phyloP scores from a whole-genome alignment of 2,329 filamentous ascomycete species.

The Penicillium sp. region DNA sequence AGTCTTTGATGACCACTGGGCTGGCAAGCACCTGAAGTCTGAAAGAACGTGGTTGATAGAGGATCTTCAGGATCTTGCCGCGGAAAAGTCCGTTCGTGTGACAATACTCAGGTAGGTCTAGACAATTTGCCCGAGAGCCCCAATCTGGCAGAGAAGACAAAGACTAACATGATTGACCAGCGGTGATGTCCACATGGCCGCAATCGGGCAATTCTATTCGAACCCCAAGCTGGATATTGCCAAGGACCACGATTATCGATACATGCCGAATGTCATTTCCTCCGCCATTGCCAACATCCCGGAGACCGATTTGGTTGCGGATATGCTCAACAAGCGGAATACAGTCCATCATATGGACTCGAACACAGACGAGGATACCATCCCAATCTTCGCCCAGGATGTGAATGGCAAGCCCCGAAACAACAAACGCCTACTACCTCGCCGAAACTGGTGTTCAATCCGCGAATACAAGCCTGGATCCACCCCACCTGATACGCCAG shows the following conservation, averaged over 20 bases:
- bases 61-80: slow-evolving; percentile 87
- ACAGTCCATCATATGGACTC: slow-evolving; percentile 63
- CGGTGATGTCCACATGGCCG: slow-evolving; percentile 79
- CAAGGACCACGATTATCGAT: slow-evolving; percentile 89
- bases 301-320: slow-evolving; percentile 79
- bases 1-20: slow-evolving; percentile 94
- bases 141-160: background rate
- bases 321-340: slow-evolving; percentile 90
- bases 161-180: slow-evolving; percentile 41
- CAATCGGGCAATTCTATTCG: slow-evolving; percentile 91
- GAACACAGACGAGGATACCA: slow-evolving; percentile 91
- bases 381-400: slow-evolving; percentile 84
- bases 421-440: slow-evolving; percentile 82
- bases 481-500: slow-evolving; percentile 67
- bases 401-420: slow-evolving; percentile 86
- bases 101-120: slow-evolving; percentile 69
- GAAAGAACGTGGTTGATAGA: slow-evolving; percentile 84
- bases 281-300: slow-evolving; percentile 93
- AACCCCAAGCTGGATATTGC: slow-evolving; percentile 76
- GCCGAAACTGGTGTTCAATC: slow-evolving; percentile 95
- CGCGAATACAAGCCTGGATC: slow-evolving; percentile 73
- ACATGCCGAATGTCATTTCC: slow-evolving; percentile 94
- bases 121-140: background rate
- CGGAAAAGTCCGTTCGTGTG: slow-evolving; percentile 84
- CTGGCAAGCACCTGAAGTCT: slow-evolving; percentile 86